Percentiles rank a stretch among this genome's conserved stretches.
Evolutionary conservation across 129 eudicot species (phyloP).

Genomic region (Smallanthus sonchifolius): DNA sequence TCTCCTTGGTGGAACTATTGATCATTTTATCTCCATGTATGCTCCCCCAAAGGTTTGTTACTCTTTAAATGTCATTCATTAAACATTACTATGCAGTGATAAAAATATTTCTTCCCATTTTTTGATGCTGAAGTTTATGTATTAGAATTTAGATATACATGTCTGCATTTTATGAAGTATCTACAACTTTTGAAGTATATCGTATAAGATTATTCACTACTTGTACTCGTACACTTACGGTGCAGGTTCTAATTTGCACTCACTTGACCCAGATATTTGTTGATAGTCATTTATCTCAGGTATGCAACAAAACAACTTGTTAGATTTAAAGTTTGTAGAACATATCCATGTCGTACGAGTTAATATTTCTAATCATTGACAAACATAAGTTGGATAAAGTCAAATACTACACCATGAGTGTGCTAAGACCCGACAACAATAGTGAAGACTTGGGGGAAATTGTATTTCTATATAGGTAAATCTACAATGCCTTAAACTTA

Average conservation of each 20-base stretch:
- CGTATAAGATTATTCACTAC: not conserved
- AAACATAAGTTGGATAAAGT: conserved; percentile 64
- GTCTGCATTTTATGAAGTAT: not conserved
- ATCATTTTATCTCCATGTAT: conserved; percentile 53
- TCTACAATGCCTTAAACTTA: not conserved
- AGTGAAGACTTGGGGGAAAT: conserved; percentile 57
- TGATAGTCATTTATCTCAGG: conserved; percentile 58
- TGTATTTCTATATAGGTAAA: conserved; percentile 73
- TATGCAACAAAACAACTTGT: conserved; percentile 16
- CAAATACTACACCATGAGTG: conserved; percentile 89
- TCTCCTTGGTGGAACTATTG: conserved; percentile 92
- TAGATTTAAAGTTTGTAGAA: conserved; percentile 2
- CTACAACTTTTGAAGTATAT: not conserved
- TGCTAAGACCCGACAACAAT: conserved; percentile 66
- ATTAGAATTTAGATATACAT: not conserved
- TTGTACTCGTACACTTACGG: not conserved
- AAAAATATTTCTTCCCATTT: not conserved
- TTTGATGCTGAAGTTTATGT: not conserved
- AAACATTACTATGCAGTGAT: not conserved
- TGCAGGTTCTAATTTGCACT: conserved; percentile 83
- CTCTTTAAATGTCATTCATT: not conserved
- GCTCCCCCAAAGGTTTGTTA: conserved; percentile 83
- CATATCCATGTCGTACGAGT: conserved; percentile 5
- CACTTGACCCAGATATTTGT: conserved; percentile 84
- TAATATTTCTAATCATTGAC: conserved; percentile 13